A percentile compares a stretch with the other conserved stretches of the same genome.
Conservation (phyloP, 768 basidiomycete species). For the Leccinum sublutescens region DNA sequence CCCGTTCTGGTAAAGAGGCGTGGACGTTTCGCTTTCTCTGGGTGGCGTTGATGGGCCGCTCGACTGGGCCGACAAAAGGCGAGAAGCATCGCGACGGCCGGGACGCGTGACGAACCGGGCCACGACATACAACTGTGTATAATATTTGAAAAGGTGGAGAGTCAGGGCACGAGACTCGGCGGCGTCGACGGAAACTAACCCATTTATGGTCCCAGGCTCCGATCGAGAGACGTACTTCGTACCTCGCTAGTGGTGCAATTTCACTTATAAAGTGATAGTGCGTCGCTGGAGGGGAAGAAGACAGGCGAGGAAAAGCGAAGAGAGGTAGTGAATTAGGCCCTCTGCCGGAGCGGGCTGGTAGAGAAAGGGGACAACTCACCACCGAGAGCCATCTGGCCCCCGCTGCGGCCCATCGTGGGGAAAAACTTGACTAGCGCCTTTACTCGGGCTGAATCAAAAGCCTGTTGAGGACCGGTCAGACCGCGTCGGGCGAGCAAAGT, state of each 20-base stretch:
- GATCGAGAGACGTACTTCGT: constrained; percentile 58
- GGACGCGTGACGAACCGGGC: constrained; percentile 62
- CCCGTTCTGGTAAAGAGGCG: constrained; percentile 6
- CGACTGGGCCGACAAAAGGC: constrained; percentile 23
- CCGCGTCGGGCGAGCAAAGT: neutral
- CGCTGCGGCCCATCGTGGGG: constrained; percentile 54
- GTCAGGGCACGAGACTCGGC: neutral
- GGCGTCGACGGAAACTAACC: constrained; percentile 42
- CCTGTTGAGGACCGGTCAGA: constrained; percentile 23
- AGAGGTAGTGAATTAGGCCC: neutral
- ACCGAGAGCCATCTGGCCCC: constrained; percentile 61
- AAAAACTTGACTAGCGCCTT: constrained; percentile 48
- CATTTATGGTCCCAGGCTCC: constrained; percentile 78
- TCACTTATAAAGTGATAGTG: constrained; percentile 70
- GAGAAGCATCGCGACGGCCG: constrained; percentile 14
- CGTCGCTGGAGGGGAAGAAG: constrained; percentile 41
- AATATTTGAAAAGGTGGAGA: neutral
- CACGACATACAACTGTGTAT: constrained; percentile 55
- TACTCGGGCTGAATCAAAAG: constrained; percentile 49
- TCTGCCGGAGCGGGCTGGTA: neutral
- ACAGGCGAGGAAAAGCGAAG: neutral
- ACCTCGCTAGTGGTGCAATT: constrained; percentile 59
- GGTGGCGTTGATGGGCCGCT: constrained; percentile 25
- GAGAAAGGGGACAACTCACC: constrained; percentile 20
- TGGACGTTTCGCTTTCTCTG: neutral